Evolutionary conservation across 83 land plant species (phyloP).

Genomic region (Diphasiastrum complanatum): DNA sequence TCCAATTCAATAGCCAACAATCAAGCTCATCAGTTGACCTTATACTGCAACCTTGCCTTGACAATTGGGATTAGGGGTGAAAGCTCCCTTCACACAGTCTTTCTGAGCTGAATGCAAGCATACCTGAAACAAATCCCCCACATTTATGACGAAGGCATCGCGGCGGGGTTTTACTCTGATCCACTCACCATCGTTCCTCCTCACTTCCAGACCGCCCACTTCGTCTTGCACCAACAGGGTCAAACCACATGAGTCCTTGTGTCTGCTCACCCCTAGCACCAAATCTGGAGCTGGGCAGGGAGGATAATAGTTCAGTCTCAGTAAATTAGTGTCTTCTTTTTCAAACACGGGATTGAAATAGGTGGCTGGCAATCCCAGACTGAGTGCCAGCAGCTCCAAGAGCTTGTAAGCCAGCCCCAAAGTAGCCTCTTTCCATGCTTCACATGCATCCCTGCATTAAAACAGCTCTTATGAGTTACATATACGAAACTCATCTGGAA

Average conservation of each 20-base stretch:
- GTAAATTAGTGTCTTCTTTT: slow-evolving; percentile 25
- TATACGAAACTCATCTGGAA: neutral
- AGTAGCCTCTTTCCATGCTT: slow-evolving; percentile 40
- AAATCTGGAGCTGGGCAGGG: slow-evolving; percentile 60
- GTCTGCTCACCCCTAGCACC: slow-evolving; percentile 72
- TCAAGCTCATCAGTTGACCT: too few relatives aligned
- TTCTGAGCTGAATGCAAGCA: neutral
- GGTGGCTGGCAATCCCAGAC: slow-evolving; percentile 45
- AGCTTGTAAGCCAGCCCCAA: slow-evolving; percentile 47
- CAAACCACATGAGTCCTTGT: slow-evolving; percentile 70
- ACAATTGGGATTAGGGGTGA: too few relatives aligned
- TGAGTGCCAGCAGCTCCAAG: slow-evolving; percentile 52
- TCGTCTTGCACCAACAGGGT: slow-evolving; percentile 65
- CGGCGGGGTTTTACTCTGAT: slow-evolving; percentile 53
- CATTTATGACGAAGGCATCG: slow-evolving; percentile 56
- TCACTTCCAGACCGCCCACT: slow-evolving; percentile 80
- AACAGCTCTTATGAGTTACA: too few relatives aligned
- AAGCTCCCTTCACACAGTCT: too few relatives aligned
- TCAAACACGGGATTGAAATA: slow-evolving; percentile 43
- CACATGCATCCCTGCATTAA: slow-evolving; percentile 45
- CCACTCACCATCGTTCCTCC: slow-evolving; percentile 71
- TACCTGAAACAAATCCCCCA: slow-evolving; percentile 85
- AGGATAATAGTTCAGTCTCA: slow-evolving; percentile 76
- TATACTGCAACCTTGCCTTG: too few relatives aligned
- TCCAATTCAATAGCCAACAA: too few relatives aligned